Conservation (phyloP, 1,284 basidiomycete genomes). For the Omphalotus olearius region DNA sequence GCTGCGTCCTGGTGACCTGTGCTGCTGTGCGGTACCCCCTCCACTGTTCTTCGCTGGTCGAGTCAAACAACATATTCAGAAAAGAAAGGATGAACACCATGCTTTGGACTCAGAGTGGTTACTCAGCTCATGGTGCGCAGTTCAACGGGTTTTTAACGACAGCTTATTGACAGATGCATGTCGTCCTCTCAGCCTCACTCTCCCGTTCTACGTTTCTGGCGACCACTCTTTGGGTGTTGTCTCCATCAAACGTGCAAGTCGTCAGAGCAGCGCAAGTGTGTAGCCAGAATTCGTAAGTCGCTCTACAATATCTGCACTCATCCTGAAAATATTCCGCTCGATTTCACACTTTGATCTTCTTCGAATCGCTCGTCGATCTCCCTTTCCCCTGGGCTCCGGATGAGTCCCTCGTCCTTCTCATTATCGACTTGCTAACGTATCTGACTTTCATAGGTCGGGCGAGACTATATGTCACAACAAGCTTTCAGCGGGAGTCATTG, state of each 20-base stretch:
- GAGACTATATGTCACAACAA: slow-evolving; percentile 6
- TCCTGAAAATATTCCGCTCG: too few species aligned
- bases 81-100: slow-evolving; percentile 1
- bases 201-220: neutral
- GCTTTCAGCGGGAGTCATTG: slow-evolving; percentile 8
- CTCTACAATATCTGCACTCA: too few species aligned
- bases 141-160: neutral
- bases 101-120: neutral
- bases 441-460: neutral
- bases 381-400: too few species aligned
- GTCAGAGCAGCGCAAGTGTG: slow-evolving; percentile 6
- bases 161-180: neutral
- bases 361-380: too few species aligned
- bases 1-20: slow-evolving; percentile 9
- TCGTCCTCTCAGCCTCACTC: neutral
- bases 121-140: neutral
- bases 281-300: neutral
- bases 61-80: neutral
- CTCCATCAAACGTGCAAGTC: neutral
- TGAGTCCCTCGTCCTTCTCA: too few species aligned
- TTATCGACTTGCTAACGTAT: too few species aligned
- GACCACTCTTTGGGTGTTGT: neutral
- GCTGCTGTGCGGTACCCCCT: slow-evolving; percentile 6
- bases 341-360: too few species aligned
- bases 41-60: slow-evolving; percentile 10